Evolutionary conservation across 306 rosid species (phyloP), one percentile per base, ranked within the genome.

Genomic region (Geum urbanum): DNA sequence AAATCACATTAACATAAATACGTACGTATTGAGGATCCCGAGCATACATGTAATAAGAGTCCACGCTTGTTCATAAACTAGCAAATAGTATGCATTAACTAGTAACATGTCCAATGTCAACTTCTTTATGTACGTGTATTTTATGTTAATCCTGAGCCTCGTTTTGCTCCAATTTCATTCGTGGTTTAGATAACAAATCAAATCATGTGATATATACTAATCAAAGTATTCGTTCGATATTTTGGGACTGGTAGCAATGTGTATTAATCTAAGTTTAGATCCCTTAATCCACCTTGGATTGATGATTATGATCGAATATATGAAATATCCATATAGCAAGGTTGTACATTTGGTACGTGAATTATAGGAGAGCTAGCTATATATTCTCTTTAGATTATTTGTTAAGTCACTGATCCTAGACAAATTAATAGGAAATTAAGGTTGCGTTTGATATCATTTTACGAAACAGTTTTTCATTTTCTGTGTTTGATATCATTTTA

Each of bases 21-120:
- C 37, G 37, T 32, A 32, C 37, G 37, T 24, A 61, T 61, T 8
- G 66, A 16, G 48, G 66, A 61, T 61, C 46, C 48, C 66, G 40
- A 61, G n/a, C 27, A 39, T 15, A n/a, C 46, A 60, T 60, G 65
- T 35, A 61, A 61, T 61, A 61, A 37, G 66, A 15, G 44, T 66
- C 71, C 71, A 48, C 58, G 43, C 66, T 39, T 66, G 43, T 32
- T 27, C 64, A 27, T 66, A 22, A 48, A 15, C 49, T 6, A 58
- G 37, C 7, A 11, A 1, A 22, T 24, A 46, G 12, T 22, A 6
- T 48, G 24, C 13, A 27, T 50, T 65, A 24, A 24, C 45, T 48
- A 9, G 57, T 47, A 66, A 48, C 71, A 66, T 66, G 71, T 50
- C 12, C 3, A 66, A 32, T 24, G 71, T 66, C 71, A 66, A 66